Conservation (phyloP, 2,329 filamentous ascomycete genomes). For the Cytospora leucostoma region DNA sequence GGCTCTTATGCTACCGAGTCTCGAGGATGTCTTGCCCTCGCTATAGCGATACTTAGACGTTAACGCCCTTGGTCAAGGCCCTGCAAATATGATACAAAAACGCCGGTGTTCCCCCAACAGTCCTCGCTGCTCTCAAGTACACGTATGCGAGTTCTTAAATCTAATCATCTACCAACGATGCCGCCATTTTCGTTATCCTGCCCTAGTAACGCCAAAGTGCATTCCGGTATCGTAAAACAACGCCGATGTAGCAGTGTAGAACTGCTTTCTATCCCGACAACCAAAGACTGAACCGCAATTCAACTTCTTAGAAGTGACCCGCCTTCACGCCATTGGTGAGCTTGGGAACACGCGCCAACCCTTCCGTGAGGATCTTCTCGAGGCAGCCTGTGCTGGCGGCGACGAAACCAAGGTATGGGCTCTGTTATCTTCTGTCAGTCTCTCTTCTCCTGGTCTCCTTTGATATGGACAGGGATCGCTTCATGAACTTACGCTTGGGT, state of each 20-base stretch:
- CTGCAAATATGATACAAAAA: slow-evolving; percentile 1
- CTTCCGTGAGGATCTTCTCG: slow-evolving; percentile 42
- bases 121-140: background rate
- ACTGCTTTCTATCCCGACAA: background rate
- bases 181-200: background rate
- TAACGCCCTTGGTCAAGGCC: background rate
- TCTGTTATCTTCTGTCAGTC: slow-evolving; percentile 29
- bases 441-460: background rate
- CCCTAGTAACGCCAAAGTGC: slow-evolving; percentile 9
- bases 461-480: slow-evolving; percentile 1
- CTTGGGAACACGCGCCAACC: slow-evolving; percentile 29
- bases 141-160: slow-evolving; percentile 13
- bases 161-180: slow-evolving; percentile 12
- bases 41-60: background rate
- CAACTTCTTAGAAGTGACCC: slow-evolving; percentile 19
- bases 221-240: slow-evolving; percentile 7
- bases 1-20: background rate
- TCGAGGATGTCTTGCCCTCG: background rate
- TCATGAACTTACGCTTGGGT: slow-evolving; percentile 25
- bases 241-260: slow-evolving; percentile 4
- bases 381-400: slow-evolving; percentile 74
- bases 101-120: slow-evolving; percentile 7
- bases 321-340: slow-evolving; percentile 25
- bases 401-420: slow-evolving; percentile 79
- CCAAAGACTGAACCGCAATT: background rate